A percentile compares a stretch with the other conserved stretches of the same genome.
These are phyloP conservation scores for Exophiala spinifera DNA, from an alignment of 2,329 filamentous ascomycete species.

Conservation along the genomic window DNA sequence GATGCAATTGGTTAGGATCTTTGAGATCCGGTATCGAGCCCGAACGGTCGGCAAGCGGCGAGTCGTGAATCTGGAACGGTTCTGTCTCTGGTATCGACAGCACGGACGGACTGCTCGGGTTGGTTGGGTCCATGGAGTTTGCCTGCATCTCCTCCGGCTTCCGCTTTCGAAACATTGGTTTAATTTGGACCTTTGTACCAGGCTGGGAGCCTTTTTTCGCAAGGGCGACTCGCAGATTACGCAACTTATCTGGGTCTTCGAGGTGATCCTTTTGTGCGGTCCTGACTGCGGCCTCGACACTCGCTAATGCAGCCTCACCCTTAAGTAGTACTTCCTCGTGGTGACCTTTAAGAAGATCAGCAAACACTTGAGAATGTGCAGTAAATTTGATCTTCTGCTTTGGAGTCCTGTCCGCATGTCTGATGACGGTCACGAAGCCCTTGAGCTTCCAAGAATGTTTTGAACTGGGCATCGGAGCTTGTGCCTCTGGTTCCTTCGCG, in stretches of 20 bases:
- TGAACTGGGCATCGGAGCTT: conserved; percentile 60
- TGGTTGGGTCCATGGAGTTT: not conserved
- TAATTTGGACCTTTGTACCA: conserved; percentile 97
- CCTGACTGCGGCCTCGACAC: conserved; percentile 84
- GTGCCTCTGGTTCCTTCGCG: conserved; percentile 28
- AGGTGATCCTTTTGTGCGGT: conserved; percentile 72
- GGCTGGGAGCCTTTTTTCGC: conserved; percentile 91
- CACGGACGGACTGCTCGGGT: not conserved
- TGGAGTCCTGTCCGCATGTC: conserved; percentile 93
- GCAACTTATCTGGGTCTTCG: conserved; percentile 86
- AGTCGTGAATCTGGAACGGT: not conserved
- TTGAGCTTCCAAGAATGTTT: conserved; percentile 98
- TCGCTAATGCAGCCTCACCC: conserved; percentile 81
- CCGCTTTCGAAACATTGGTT: conserved; percentile 96
- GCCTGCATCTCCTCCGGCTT: conserved; percentile 57
- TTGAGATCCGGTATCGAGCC: conserved; percentile 24
- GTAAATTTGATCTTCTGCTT: conserved; percentile 99
- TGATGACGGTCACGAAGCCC: conserved; percentile 92
- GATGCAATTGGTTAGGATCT: conserved; percentile 34
- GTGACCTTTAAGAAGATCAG: conserved; percentile 89
- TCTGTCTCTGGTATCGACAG: conserved; percentile 13
- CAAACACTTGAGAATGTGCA: conserved; percentile 94
- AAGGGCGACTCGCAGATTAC: conserved; percentile 77
- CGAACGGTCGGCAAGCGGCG: conserved; percentile 7
- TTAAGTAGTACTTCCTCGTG: conserved; percentile 94